phyloP scores from a whole-genome alignment of 371 early-diverging fungal species.

The Syncephalis fuscata region DNA sequence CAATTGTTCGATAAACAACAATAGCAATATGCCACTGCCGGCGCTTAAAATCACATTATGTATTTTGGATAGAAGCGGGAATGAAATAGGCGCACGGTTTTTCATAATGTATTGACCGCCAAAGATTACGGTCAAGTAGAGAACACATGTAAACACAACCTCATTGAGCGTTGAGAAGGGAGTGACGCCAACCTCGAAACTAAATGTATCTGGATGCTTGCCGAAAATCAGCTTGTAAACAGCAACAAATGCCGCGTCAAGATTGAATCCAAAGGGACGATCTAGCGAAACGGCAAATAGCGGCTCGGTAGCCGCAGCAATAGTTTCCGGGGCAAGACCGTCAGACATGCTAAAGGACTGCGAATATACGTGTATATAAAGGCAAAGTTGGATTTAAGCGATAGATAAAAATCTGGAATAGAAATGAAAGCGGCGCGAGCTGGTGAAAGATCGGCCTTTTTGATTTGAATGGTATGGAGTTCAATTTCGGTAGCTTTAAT shows the following conservation, averaged over 20 bases:
- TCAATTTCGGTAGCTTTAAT: too few relatives aligned
- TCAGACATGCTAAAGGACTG: too few relatives aligned
- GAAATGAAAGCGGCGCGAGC: too few relatives aligned
- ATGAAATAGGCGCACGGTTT: constrained; percentile 36
- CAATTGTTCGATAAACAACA: constrained; percentile 51
- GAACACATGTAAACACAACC: constrained; percentile 27
- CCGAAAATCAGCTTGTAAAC: constrained; percentile 26
- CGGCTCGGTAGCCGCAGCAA: too few relatives aligned
- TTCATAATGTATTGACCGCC: constrained; percentile 51
- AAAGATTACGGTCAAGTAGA: constrained; percentile 54
- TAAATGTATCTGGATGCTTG: constrained; percentile 23
- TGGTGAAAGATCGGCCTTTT: too few relatives aligned
- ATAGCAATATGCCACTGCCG: constrained; percentile 38
- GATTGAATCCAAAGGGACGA: constrained; percentile 31
- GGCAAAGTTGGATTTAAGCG: too few relatives aligned
- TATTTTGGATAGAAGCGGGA: constrained; percentile 40
- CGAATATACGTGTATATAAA: too few relatives aligned
- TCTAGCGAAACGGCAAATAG: constrained; percentile 10
- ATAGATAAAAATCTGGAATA: too few relatives aligned
- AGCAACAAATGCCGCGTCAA: constrained; percentile 26
- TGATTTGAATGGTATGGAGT: too few relatives aligned
- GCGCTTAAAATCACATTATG: constrained; percentile 60
- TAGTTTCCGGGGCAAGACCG: too few relatives aligned
- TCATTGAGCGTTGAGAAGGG: constrained; percentile 46
- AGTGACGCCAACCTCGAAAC: constrained; percentile 36